These are phyloP conservation scores for Phytophthora sp. DNA, from an alignment of 352 stramenopile genomes.

Conservation along the genomic window DNA sequence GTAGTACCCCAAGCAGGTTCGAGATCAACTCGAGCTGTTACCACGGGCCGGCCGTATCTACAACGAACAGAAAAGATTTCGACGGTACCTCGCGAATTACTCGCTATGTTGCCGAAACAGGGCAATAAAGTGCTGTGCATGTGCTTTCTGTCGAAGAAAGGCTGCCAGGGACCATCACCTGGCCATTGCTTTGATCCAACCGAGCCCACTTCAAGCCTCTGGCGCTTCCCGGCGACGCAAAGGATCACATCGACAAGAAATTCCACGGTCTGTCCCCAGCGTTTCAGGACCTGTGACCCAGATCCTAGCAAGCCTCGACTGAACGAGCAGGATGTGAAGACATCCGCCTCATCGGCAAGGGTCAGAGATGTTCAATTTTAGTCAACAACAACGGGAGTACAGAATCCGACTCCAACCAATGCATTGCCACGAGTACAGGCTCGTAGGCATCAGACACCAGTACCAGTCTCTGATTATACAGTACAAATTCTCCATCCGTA, in stretches of 20 bases:
- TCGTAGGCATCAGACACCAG: too few relatives aligned
- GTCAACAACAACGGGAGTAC: too few relatives aligned
- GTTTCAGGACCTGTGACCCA: conserved; percentile 17
- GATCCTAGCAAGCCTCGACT: not conserved
- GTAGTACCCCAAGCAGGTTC: not conserved
- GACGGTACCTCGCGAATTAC: not conserved
- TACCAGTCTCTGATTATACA: too few relatives aligned
- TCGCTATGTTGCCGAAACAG: conserved; percentile 8
- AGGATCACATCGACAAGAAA: conserved; percentile 15
- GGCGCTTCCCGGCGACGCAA: conserved; percentile 12
- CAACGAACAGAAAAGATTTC: not conserved
- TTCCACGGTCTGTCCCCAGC: not conserved
- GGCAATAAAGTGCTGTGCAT: conserved; percentile 14
- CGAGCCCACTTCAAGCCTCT: conserved; percentile 9
- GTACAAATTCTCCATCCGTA: too few relatives aligned
- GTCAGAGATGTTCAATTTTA: not conserved
- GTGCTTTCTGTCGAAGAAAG: conserved; percentile 17
- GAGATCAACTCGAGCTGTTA: not conserved
- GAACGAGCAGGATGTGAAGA: too few relatives aligned
- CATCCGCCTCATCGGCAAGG: too few relatives aligned
- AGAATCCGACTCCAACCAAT: too few relatives aligned
- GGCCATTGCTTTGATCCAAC: conserved; percentile 13
- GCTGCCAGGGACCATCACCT: conserved; percentile 1
- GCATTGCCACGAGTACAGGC: too few relatives aligned
- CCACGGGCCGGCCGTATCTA: not conserved